A percentile compares a stretch with the other conserved stretches of the same genome.
Conservation (phyloP, 176 grass and related monocot species). For the Zizania latifolia region DNA sequence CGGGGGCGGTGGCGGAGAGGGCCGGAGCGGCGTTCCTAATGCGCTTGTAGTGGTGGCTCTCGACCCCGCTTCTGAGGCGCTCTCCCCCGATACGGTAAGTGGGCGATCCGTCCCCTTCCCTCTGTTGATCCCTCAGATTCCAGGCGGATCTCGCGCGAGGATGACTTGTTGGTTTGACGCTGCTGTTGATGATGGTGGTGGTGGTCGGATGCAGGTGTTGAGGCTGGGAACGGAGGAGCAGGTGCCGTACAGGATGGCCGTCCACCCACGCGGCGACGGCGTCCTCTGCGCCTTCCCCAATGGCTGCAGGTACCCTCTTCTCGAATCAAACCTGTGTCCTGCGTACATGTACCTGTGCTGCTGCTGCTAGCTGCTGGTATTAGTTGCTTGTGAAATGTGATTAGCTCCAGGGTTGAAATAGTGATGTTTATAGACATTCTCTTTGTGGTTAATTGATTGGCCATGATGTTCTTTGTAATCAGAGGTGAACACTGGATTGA, state of each 20-base stretch:
- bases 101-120: constrained; percentile 9
- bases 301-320: constrained; percentile 55
- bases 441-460: no score
- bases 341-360: not conserved
- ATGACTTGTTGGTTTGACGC: not conserved
- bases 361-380: not conserved
- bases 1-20: constrained; percentile 74
- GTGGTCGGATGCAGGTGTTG: constrained; percentile 42
- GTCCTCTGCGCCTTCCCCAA: constrained; percentile 70
- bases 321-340: not conserved
- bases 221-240: constrained; percentile 48
- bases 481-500: not conserved
- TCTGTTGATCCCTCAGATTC: constrained; percentile 6
- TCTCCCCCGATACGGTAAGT: constrained; percentile 59
- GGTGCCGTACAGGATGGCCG: constrained; percentile 84
- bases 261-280: constrained; percentile 71
- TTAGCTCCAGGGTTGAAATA: not conserved
- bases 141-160: not conserved
- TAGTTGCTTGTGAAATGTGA: not conserved
- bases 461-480: not conserved
- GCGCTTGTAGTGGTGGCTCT: constrained; percentile 56
- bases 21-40: constrained; percentile 78
- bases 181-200: not conserved
- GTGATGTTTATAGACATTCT: not conserved
- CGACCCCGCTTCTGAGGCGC: constrained; percentile 7